Percentiles rank a stretch among this genome's conserved stretches.
Conservation (phyloP, 2,329 filamentous ascomycete species). For the Beauveria varroae region DNA sequence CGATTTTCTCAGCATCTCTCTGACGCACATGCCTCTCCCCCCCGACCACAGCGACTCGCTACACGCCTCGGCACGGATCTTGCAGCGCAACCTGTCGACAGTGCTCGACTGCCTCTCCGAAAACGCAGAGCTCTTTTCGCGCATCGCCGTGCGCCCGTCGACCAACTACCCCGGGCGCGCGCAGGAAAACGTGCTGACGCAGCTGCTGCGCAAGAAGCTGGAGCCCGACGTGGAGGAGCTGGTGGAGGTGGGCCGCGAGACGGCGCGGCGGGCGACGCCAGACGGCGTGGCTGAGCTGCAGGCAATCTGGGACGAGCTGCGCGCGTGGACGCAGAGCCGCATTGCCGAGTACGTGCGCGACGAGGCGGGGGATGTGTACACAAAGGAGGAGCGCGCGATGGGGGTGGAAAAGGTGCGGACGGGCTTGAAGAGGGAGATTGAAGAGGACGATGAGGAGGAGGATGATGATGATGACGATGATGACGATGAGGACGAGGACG, state of each 20-base stretch:
- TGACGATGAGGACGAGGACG: slow-evolving; percentile 44
- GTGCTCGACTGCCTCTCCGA: slow-evolving; percentile 58
- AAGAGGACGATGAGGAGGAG: slow-evolving; percentile 46
- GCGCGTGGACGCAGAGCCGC: slow-evolving; percentile 32
- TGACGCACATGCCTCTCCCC: too few relatives aligned
- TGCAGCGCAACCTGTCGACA: slow-evolving; percentile 61
- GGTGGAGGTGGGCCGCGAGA: slow-evolving; percentile 55
- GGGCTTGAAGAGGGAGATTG: slow-evolving; percentile 52
- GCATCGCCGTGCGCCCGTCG: slow-evolving; percentile 66
- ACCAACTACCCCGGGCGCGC: slow-evolving; percentile 66
- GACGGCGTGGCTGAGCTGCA: slow-evolving; percentile 39
- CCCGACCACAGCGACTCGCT: slow-evolving; percentile 51
- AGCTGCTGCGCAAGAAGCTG: slow-evolving; percentile 74
- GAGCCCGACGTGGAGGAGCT: slow-evolving; percentile 71
- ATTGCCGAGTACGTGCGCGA: slow-evolving; percentile 35
- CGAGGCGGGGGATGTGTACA: slow-evolving; percentile 56
- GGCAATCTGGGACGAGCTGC: slow-evolving; percentile 48
- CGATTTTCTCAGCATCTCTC: not conserved
- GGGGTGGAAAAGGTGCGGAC: slow-evolving; percentile 67
- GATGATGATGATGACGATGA: slow-evolving; percentile 51
- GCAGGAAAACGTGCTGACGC: slow-evolving; percentile 57
- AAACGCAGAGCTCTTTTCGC: slow-evolving; percentile 59
- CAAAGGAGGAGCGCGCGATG: slow-evolving; percentile 57
- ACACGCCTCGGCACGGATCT: slow-evolving; percentile 63
- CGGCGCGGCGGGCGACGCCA: slow-evolving; percentile 31